Percentiles rank a stretch among this genome's conserved stretches.
phyloP scores from a whole-genome alignment of 768 basidiomycete species.

The Leccinellum rugosiceps region DNA sequence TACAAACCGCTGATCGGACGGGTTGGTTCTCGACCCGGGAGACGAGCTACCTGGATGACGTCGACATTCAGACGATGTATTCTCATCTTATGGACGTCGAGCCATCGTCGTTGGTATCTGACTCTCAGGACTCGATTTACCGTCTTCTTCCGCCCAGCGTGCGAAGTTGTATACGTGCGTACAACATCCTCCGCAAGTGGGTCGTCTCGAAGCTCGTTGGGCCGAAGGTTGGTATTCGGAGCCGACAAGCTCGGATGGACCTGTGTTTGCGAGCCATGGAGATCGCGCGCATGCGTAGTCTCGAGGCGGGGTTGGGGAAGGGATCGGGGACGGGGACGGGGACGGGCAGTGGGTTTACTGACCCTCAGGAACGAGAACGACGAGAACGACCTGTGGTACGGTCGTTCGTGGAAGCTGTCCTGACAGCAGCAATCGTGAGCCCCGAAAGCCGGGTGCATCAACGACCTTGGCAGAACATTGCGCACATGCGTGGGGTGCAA shows the following conservation, averaged over 20 bases:
- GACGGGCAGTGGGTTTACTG: slow-evolving; percentile 22
- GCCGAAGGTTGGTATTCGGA: slow-evolving; percentile 57
- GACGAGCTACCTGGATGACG: slow-evolving; percentile 48
- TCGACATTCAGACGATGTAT: slow-evolving; percentile 81
- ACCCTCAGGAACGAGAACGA: slow-evolving; percentile 48
- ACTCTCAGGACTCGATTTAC: slow-evolving; percentile 68
- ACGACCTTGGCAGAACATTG: slow-evolving; percentile 77
- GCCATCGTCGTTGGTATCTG: slow-evolving; percentile 69
- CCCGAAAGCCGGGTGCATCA: slow-evolving; percentile 75
- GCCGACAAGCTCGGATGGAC: slow-evolving; percentile 72
- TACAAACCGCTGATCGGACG: slow-evolving; percentile 73
- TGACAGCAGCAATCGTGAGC: slow-evolving; percentile 73
- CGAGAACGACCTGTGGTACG: slow-evolving; percentile 66
- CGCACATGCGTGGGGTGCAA: slow-evolving; percentile 53
- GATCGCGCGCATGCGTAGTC: slow-evolving; percentile 61
- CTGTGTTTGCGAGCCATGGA: slow-evolving; percentile 69
- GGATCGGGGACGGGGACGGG: not conserved
- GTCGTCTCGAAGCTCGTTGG: slow-evolving; percentile 65
- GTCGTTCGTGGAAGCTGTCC: slow-evolving; percentile 77
- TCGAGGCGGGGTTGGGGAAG: slow-evolving; percentile 33
- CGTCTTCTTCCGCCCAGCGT: slow-evolving; percentile 72
- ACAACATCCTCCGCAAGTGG: slow-evolving; percentile 78
- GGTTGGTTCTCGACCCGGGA: slow-evolving; percentile 74
- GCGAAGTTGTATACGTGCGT: slow-evolving; percentile 74
- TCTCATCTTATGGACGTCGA: slow-evolving; percentile 69